Evolutionary conservation across 352 stramenopile species (phyloP).

Genomic region (Phytophthora aleatoria): DNA sequence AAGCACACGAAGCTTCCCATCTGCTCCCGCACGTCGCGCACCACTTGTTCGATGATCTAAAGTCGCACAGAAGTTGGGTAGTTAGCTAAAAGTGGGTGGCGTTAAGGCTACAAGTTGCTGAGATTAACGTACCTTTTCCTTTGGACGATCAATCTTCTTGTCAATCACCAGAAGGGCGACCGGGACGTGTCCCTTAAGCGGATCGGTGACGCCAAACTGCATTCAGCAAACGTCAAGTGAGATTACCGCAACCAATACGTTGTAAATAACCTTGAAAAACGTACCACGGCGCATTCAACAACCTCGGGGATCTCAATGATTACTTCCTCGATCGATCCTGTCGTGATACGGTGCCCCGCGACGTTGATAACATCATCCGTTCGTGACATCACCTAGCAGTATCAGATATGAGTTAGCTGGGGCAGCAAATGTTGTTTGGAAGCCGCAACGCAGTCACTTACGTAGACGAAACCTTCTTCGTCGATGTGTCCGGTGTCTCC

Average conservation of each 20-base stretch:
- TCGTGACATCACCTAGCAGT: constrained; percentile 81
- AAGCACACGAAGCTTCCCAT: constrained; percentile 65
- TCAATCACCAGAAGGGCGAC: constrained; percentile 54
- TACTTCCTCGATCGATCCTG: constrained; percentile 90
- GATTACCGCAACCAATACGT: constrained; percentile 1
- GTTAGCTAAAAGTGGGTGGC: too few relatives aligned
- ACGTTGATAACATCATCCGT: constrained; percentile 94
- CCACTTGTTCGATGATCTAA: constrained; percentile 46
- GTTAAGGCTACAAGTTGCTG: too few relatives aligned
- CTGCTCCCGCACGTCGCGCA: constrained; percentile 44
- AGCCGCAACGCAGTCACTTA: constrained; percentile 25
- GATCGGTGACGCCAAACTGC: constrained; percentile 51
- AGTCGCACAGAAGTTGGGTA: constrained; percentile 1
- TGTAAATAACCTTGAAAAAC: constrained; percentile 5
- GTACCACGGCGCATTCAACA: constrained; percentile 87
- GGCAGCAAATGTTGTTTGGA: too few relatives aligned
- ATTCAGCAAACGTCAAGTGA: constrained; percentile 3
- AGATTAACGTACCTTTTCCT: constrained; percentile 33
- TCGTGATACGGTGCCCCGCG: constrained; percentile 86
- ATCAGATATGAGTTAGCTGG: background rate
- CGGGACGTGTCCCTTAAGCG: constrained; percentile 52
- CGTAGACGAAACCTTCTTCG: constrained; percentile 90
- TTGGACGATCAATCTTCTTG: constrained; percentile 39
- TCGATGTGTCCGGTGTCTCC: constrained; percentile 89
- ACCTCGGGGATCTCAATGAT: constrained; percentile 84